Evolutionary conservation across 75 land plant genomes (phyloP).

Genomic region (Cunninghamia lanceolata): DNA sequence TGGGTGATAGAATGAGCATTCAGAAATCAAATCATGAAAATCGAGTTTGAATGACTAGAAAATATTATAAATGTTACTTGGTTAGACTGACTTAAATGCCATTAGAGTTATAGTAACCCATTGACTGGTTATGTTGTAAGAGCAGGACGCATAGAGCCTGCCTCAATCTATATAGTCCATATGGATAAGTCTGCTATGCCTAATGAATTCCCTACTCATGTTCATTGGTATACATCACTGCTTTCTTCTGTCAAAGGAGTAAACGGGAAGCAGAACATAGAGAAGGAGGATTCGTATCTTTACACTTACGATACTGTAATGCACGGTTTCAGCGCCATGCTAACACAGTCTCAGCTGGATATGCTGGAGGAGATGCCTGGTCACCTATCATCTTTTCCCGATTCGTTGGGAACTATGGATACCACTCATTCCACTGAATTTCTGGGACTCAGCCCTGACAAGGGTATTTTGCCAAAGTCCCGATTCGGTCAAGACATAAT

Average conservation of each 20-base stretch:
- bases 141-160: too few relatives aligned
- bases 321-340: slow-evolving; percentile 29
- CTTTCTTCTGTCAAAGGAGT: slow-evolving; percentile 9
- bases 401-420: slow-evolving; percentile 19
- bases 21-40: too few relatives aligned
- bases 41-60: too few relatives aligned
- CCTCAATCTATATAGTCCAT: slow-evolving; percentile 38
- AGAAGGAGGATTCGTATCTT: not conserved
- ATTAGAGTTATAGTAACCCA: too few relatives aligned
- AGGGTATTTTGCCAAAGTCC: slow-evolving; percentile 25
- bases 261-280: not conserved
- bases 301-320: slow-evolving; percentile 26
- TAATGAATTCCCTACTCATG: slow-evolving; percentile 23
- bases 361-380: slow-evolving; percentile 6
- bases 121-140: too few relatives aligned
- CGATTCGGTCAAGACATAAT: slow-evolving; percentile 17
- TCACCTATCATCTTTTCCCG: slow-evolving; percentile 11
- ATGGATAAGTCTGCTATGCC: slow-evolving; percentile 39
- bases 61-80: too few relatives aligned
- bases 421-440: slow-evolving; percentile 37
- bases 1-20: too few relatives aligned
- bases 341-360: slow-evolving; percentile 14
- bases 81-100: too few relatives aligned
- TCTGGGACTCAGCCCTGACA: slow-evolving; percentile 14
- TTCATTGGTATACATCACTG: slow-evolving; percentile 30